phyloP scores from a whole-genome alignment of 106 monocot species.

The Apostasia ramifera region DNA sequence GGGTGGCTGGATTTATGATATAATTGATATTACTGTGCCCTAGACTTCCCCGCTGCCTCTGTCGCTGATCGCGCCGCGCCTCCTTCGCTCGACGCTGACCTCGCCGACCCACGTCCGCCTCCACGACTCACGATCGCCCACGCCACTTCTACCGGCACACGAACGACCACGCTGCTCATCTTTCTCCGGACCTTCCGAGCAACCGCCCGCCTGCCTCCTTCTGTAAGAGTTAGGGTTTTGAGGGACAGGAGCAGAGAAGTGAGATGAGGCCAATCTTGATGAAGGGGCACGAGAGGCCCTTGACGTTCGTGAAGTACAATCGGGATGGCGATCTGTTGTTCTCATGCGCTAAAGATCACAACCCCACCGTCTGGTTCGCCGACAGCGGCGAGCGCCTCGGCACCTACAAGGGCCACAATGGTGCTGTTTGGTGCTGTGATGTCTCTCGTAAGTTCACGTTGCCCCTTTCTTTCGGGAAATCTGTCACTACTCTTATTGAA shows the following conservation, averaged over 20 bases:
- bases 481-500: too few relatives aligned
- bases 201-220: background rate
- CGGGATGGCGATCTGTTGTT: constrained; percentile 91
- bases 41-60: too few relatives aligned
- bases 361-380: constrained; percentile 91
- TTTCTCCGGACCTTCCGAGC: background rate
- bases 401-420: constrained; percentile 86
- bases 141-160: too few relatives aligned
- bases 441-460: constrained; percentile 52
- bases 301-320: constrained; percentile 93
- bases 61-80: too few relatives aligned
- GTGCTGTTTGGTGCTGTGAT: constrained; percentile 98
- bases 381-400: constrained; percentile 95
- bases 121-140: too few relatives aligned
- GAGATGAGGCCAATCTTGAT: constrained; percentile 97
- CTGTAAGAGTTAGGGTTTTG: background rate
- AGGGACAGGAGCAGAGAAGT: background rate
- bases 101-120: too few relatives aligned
- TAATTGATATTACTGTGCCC: too few relatives aligned
- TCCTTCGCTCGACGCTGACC: too few relatives aligned
- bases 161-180: too few relatives aligned
- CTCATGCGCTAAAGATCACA: constrained; percentile 96
- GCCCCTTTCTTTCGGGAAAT: background rate
- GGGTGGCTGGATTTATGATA: too few relatives aligned
- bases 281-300: constrained; percentile 95